A percentile compares a stretch with the other conserved stretches of the same genome.
These are phyloP conservation scores for Carallia brachiata DNA, from an alignment of 345 rosid species.

Conservation along the genomic window DNA sequence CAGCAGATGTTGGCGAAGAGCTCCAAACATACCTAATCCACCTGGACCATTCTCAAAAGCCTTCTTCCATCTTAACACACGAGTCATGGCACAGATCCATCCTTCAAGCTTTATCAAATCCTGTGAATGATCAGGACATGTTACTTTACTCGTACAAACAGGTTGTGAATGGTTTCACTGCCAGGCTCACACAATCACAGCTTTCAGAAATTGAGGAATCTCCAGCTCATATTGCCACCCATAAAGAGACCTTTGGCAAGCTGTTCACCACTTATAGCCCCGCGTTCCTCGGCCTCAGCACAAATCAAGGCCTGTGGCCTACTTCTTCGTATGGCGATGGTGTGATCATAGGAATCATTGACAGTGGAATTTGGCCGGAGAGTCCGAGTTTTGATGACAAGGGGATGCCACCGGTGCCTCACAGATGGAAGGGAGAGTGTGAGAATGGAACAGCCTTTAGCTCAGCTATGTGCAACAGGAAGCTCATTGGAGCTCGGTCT, in stretches of 20 bases:
- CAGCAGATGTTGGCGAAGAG: conserved; percentile 1
- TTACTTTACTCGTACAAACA: conserved; percentile 42
- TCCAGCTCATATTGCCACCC: conserved; percentile 38
- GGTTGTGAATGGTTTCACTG: conserved; percentile 48
- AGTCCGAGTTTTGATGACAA: conserved; percentile 19
- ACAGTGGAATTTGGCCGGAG: conserved; percentile 26
- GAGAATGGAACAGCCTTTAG: conserved; percentile 20
- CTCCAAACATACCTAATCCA: conserved; percentile 37
- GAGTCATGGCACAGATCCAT: conserved; percentile 32
- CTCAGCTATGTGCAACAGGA: conserved; percentile 18
- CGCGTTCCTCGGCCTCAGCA: conserved; percentile 39
- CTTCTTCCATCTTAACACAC: conserved; percentile 28
- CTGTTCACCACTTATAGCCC: conserved; percentile 41
- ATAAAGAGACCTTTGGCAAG: conserved; percentile 36
- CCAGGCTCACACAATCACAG: conserved; percentile 43
- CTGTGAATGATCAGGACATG: conserved; percentile 11
- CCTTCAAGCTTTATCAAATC: conserved; percentile 19
- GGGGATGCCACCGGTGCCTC: conserved; percentile 18
- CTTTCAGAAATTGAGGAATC: conserved; percentile 36
- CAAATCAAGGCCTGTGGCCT: conserved; percentile 8
- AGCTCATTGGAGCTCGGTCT: conserved; percentile 26
- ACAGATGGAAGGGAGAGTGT: conserved; percentile 27
- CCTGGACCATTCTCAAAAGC: conserved; percentile 42
- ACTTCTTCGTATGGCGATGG: conserved; percentile 15
- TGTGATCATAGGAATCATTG: conserved; percentile 24